phyloP scores from a whole-genome alignment of 2,329 filamentous ascomycete genomes.

The Aspergillus melleus region DNA sequence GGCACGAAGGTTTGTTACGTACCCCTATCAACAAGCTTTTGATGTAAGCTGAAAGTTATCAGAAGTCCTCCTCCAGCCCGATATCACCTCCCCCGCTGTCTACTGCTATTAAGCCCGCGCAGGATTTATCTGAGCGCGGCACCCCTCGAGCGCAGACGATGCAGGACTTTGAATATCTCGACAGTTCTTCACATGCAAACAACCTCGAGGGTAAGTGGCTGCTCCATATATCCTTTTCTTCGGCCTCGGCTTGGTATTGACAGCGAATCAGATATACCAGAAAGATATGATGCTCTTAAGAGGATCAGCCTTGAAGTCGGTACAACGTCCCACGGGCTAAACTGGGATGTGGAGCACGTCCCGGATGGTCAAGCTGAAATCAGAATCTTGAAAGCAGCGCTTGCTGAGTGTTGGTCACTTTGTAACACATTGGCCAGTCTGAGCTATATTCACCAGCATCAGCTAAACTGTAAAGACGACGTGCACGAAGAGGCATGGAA shows the following conservation, averaged over 20 bases:
- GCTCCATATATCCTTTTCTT: not conserved
- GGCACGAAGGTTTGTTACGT: not conserved
- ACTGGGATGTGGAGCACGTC: slow-evolving; percentile 35
- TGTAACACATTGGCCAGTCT: slow-evolving; percentile 87
- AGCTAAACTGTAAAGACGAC: slow-evolving; percentile 69
- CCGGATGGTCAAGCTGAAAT: slow-evolving; percentile 57
- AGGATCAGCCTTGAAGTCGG: slow-evolving; percentile 16
- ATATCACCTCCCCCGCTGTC: slow-evolving; percentile 70
- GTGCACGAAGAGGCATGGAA: slow-evolving; percentile 89
- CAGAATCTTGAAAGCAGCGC: slow-evolving; percentile 69
- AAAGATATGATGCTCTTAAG: slow-evolving; percentile 25
- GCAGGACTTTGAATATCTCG: slow-evolving; percentile 65
- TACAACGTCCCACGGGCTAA: slow-evolving; percentile 23
- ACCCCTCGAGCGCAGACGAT: slow-evolving; percentile 84
- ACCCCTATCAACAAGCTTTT: not conserved
- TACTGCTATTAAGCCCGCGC: slow-evolving; percentile 67
- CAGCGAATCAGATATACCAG: slow-evolving; percentile 31
- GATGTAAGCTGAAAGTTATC: slow-evolving; percentile 3
- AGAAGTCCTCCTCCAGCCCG: slow-evolving; percentile 39
- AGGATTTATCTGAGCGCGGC: slow-evolving; percentile 66
- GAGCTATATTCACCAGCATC: slow-evolving; percentile 78
- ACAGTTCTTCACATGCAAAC: slow-evolving; percentile 60
- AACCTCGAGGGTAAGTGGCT: slow-evolving; percentile 69
- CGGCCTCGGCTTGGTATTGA: slow-evolving; percentile 20
- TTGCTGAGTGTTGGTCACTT: slow-evolving; percentile 89